Evolutionary conservation across 345 rosid genomes (phyloP).

Genomic region (Psidium friedrichsthalianum): DNA sequence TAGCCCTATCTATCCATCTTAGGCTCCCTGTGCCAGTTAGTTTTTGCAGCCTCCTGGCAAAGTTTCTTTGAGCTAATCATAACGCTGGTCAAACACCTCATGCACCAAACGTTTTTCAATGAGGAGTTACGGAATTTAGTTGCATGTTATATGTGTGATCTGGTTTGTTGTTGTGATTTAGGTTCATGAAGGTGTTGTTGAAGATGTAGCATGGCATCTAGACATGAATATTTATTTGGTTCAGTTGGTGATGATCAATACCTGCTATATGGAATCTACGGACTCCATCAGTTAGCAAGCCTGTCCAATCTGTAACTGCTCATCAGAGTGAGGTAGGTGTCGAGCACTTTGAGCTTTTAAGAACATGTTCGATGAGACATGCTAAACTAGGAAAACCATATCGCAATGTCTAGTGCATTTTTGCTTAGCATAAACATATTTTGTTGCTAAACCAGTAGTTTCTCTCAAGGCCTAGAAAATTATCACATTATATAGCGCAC

Average conservation of each 20-base stretch:
- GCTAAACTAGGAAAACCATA: not conserved
- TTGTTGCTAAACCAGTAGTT: not conserved
- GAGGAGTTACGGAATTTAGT: not conserved
- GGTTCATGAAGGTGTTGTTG: slow-evolving; percentile 99
- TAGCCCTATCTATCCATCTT: not conserved
- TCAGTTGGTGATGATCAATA: slow-evolving; percentile 97
- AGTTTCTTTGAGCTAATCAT: not conserved
- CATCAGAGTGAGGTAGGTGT: slow-evolving; percentile 84
- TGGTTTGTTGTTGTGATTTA: slow-evolving; percentile 2
- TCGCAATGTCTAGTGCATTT: not conserved
- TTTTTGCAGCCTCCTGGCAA: not conserved
- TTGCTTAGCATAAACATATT: not conserved
- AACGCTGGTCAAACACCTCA: not conserved
- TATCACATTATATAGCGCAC: not conserved
- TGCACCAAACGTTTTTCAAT: not conserved
- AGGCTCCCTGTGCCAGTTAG: not conserved
- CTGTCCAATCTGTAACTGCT: slow-evolving; percentile 85
- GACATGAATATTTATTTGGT: slow-evolving; percentile 95
- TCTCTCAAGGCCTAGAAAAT: too few species aligned
- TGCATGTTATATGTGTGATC: not conserved
- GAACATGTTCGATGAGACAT: not conserved
- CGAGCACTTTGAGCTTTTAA: not conserved
- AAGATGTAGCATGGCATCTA: slow-evolving; percentile 99
- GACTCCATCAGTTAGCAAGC: slow-evolving; percentile 55
- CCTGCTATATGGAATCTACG: slow-evolving; percentile 91